Evolutionary conservation across 495 filamentous ascomycete species (phyloP).

Genomic region (Staphylotrichum longicolle): DNA sequence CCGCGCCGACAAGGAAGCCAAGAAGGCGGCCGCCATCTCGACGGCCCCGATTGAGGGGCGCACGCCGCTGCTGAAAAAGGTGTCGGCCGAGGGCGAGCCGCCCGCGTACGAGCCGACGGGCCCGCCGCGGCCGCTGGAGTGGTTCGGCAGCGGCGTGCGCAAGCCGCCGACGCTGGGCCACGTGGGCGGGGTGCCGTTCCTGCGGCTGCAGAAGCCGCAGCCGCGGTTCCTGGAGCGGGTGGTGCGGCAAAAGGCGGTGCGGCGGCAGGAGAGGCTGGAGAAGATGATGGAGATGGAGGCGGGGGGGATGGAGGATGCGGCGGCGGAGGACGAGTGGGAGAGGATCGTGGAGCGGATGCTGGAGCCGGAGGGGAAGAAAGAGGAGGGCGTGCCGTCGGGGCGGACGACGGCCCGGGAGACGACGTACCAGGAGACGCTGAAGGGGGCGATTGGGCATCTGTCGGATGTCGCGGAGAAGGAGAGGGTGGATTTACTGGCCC

Average conservation of each 20-base stretch:
- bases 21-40: conserved; percentile 5
- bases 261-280: conserved; percentile 50
- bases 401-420: conserved; percentile 11
- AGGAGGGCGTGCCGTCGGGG: conserved; percentile 19
- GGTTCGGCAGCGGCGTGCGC: conserved; percentile 51
- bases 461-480: conserved; percentile 21
- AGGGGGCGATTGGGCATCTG: conserved; percentile 22
- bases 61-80: conserved; percentile 35
- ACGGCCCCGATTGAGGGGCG: conserved; percentile 23
- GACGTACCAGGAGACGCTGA: conserved; percentile 10
- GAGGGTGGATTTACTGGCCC: conserved; percentile 33
- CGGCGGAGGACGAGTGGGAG: conserved; percentile 21
- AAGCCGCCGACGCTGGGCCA: conserved; percentile 57
- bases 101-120: conserved; percentile 43
- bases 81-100: conserved; percentile 32
- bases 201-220: conserved; percentile 70
- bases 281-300: conserved; percentile 16
- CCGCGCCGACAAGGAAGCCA: background rate
- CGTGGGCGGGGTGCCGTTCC: conserved; percentile 61
- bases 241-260: conserved; percentile 50
- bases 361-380: conserved; percentile 34
- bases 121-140: conserved; percentile 45
- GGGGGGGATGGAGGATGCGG: conserved; percentile 12
- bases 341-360: conserved; percentile 23
- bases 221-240: conserved; percentile 55